A percentile compares a stretch with the other conserved stretches of the same genome.
Conservation (phyloP, 2,329 filamentous ascomycete genomes). For the Macroventuria anomochaeta region DNA sequence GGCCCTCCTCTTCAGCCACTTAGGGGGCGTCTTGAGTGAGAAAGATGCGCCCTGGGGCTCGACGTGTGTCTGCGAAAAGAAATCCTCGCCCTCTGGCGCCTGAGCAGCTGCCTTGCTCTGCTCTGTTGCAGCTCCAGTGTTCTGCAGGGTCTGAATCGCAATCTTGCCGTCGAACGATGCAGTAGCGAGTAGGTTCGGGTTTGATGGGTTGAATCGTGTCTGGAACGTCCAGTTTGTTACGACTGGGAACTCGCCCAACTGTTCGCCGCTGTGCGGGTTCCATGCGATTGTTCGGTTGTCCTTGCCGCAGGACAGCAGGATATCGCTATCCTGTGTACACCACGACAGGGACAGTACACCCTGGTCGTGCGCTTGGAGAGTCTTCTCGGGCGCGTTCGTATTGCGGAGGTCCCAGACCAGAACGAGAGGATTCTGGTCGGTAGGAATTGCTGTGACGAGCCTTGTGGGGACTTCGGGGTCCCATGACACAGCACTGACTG, state of each 20-base stretch:
- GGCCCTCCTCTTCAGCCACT: constrained; percentile 85
- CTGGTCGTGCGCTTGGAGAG: constrained; percentile 89
- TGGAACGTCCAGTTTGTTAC: constrained; percentile 99
- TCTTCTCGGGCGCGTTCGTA: constrained; percentile 90
- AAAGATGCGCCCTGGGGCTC: constrained; percentile 92
- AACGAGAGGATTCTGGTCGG: constrained; percentile 87
- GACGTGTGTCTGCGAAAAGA: constrained; percentile 91
- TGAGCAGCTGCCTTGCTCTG: constrained; percentile 64
- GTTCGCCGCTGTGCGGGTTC: constrained; percentile 91
- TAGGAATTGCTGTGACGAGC: constrained; percentile 88
- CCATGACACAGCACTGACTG: constrained; percentile 95
- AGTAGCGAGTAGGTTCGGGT: constrained; percentile 90
- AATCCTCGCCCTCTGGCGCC: constrained; percentile 87
- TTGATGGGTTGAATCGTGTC: constrained; percentile 90
- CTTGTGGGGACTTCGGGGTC: constrained; percentile 93
- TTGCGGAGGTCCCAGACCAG: constrained; percentile 95
- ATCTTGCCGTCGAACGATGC: constrained; percentile 98
- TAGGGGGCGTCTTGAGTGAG: constrained; percentile 82
- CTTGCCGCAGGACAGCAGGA: constrained; percentile 92
- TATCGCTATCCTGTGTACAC: constrained; percentile 88
- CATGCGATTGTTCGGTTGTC: constrained; percentile 95
- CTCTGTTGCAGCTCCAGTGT: constrained; percentile 80
- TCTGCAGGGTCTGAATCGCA: constrained; percentile 89
- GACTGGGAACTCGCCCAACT: constrained; percentile 90
- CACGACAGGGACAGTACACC: constrained; percentile 93